These are phyloP conservation scores for Globisporangium echinulatum DNA, from an alignment of 352 stramenopile genomes.

Conservation along the genomic window DNA sequence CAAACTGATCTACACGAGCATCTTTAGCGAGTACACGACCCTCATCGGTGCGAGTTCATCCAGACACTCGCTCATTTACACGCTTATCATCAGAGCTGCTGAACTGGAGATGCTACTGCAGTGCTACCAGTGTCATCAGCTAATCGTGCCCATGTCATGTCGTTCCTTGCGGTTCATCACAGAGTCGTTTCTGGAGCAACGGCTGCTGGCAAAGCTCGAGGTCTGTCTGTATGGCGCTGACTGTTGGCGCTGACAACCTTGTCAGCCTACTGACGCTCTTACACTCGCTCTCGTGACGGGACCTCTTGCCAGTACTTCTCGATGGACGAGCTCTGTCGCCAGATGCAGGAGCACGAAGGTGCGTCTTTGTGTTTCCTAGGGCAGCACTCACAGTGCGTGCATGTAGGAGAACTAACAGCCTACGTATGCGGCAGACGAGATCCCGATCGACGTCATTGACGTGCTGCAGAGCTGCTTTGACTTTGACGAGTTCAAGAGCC, in stretches of 20 bases:
- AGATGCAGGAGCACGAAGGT: slow-evolving; percentile 83
- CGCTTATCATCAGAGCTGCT: not conserved
- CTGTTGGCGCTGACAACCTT: not conserved
- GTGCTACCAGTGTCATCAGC: not conserved
- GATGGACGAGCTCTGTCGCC: slow-evolving; percentile 73
- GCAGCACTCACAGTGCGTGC: not conserved
- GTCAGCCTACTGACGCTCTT: not conserved
- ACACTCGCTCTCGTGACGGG: not conserved
- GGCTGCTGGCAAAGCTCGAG: slow-evolving; percentile 58
- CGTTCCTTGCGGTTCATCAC: no score
- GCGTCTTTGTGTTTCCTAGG: not conserved
- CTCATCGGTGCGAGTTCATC: slow-evolving; percentile 53
- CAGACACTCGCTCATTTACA: not conserved
- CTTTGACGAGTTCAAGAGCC: slow-evolving; percentile 85
- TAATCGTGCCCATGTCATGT: not conserved
- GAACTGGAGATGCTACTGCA: no score
- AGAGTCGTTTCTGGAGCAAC: slow-evolving; percentile 70
- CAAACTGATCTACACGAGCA: slow-evolving; percentile 77
- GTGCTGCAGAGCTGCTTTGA: slow-evolving; percentile 74
- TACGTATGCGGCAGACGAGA: slow-evolving; percentile 37
- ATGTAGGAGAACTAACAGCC: not conserved
- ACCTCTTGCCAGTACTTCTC: slow-evolving; percentile 49
- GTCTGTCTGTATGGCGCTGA: slow-evolving; percentile 13
- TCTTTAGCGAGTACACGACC: slow-evolving; percentile 71
- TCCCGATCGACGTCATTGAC: slow-evolving; percentile 72